Evolutionary conservation across 2,329 filamentous ascomycete genomes (phyloP).

Genomic region (Teratosphaeria gauchensis): DNA sequence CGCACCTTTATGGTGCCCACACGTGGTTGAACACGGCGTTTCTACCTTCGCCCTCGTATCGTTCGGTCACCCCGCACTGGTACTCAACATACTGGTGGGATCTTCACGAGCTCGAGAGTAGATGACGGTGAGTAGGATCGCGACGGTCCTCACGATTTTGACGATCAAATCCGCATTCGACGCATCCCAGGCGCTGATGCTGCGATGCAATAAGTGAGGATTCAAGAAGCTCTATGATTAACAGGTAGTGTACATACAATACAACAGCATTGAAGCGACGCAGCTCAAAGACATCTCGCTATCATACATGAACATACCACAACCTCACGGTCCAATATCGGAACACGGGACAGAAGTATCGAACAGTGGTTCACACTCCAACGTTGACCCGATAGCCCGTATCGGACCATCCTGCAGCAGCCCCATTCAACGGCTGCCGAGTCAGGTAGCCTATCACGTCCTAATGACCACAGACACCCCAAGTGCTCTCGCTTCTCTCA

Average conservation of each 20-base stretch:
- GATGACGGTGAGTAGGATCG: not conserved
- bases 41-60: too few relatives aligned
- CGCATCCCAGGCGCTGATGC: not conserved
- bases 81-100: not conserved
- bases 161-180: not conserved
- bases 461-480: slow-evolving; percentile 57
- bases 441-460: slow-evolving; percentile 17
- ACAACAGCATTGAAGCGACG: not conserved
- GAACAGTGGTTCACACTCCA: not conserved
- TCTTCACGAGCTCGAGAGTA: not conserved
- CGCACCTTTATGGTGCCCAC: not conserved
- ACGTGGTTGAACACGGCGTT: not conserved
- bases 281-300: not conserved
- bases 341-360: not conserved
- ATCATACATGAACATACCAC: not conserved
- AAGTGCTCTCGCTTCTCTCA: slow-evolving; percentile 63
- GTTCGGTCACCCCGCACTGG: not conserved
- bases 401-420: not conserved
- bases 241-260: not conserved
- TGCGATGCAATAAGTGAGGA: not conserved
- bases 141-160: not conserved
- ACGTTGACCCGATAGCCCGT: not conserved
- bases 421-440: not conserved
- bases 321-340: not conserved
- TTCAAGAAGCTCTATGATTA: not conserved